Conservation (phyloP, 305 asterid genomes). For the Fraxinus velutina region DNA sequence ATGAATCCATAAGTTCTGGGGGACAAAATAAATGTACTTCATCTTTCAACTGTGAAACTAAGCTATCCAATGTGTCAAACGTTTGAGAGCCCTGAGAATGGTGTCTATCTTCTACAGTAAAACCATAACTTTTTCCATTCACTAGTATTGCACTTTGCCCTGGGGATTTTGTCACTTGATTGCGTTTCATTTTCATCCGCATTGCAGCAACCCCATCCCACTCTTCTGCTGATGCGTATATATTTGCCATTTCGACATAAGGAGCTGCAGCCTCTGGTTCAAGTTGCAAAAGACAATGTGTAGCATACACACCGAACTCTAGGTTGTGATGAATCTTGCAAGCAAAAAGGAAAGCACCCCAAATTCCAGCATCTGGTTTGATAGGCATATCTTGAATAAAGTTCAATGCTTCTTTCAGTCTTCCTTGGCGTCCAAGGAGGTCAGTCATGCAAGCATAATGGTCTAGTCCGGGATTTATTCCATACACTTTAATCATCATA, state of each 20-base stretch:
- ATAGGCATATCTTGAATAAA: conserved; percentile 49
- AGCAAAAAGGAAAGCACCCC: conserved; percentile 60
- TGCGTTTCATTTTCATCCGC: conserved; percentile 47
- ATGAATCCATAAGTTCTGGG: conserved; percentile 7
- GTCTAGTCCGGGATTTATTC: conserved; percentile 41
- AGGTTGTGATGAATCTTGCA: conserved; percentile 51
- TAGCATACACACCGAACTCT: conserved; percentile 49
- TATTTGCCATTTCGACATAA: conserved; percentile 64
- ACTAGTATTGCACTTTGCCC: conserved; percentile 53
- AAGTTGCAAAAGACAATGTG: conserved; percentile 36
- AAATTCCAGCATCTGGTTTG: conserved; percentile 59
- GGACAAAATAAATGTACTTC: conserved; percentile 20
- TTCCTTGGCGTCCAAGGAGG: conserved; percentile 62
- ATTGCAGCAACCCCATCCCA: conserved; percentile 52
- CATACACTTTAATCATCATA: conserved; percentile 36
- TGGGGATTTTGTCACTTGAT: conserved; percentile 46
- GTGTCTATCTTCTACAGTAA: conserved; percentile 56
- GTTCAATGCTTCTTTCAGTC: conserved; percentile 49
- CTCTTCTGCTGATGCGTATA: conserved; percentile 52
- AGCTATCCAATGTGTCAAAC: conserved; percentile 35
- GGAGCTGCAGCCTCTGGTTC: conserved; percentile 63
- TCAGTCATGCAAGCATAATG: conserved; percentile 61
- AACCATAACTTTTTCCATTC: conserved; percentile 39
- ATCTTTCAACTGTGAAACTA: conserved; percentile 48
- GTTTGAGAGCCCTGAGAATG: conserved; percentile 34